These are phyloP conservation scores for Solanum virginianum DNA, from an alignment of 257 asterid species.

Conservation along the genomic window DNA sequence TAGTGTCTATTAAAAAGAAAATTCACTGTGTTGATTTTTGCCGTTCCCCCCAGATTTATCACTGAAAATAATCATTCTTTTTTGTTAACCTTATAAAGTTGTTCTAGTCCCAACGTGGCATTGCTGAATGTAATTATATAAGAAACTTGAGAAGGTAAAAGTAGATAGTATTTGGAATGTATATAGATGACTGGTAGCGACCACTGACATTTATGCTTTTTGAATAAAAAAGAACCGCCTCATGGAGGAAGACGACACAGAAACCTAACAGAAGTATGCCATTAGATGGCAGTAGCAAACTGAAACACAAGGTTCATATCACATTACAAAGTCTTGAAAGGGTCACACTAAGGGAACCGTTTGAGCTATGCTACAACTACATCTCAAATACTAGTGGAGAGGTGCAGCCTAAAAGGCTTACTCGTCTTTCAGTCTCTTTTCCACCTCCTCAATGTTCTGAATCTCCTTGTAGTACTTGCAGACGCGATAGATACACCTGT, in stretches of 20 bases:
- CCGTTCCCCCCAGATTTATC: neutral
- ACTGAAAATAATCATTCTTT: neutral
- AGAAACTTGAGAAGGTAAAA: neutral
- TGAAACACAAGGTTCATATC: neutral
- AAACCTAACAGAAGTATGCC: neutral
- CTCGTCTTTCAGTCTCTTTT: constrained; percentile 79
- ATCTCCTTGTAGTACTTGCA: constrained; percentile 62
- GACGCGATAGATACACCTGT: constrained; percentile 73
- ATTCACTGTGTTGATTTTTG: neutral
- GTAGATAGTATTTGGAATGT: neutral
- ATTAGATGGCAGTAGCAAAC: neutral
- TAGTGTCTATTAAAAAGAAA: neutral
- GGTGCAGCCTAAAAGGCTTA: constrained; percentile 14
- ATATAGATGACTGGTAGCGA: neutral
- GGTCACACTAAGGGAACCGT: neutral
- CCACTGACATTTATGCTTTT: neutral
- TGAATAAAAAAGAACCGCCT: neutral
- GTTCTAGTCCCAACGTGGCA: neutral
- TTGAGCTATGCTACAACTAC: neutral
- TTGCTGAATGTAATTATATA: neutral
- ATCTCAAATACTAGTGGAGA: neutral
- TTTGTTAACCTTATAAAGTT: neutral
- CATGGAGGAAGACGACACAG: neutral
- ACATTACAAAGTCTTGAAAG: neutral
- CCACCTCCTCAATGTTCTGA: constrained; percentile 56